Base-by-base conservation (phyloP, 352 stramenopile species). In the Pythium utonaiense region DNA sequence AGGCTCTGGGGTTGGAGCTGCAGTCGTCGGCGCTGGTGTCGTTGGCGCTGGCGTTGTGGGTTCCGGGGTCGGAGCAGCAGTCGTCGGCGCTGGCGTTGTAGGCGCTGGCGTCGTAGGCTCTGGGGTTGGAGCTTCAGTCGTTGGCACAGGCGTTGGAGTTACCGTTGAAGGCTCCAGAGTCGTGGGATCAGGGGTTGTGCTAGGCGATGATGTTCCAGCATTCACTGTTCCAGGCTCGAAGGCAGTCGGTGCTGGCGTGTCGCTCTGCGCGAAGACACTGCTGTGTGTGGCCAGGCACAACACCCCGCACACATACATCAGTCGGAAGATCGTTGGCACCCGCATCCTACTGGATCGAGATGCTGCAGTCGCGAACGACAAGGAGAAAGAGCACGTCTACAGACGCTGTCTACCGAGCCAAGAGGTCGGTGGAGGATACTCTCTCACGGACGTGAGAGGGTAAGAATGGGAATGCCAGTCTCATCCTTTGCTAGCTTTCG, bases 401-500 rank as follows among this genome's bases (percentile, higher is more conserved):
- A 16, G 10, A 14, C 19, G 27, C 6, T 28, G 53, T 36, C 56
- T 63, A 50, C 56, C 34, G 44, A 57, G 4, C 16, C 21, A n/a
- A 28, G 6, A 9, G 24, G 24, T 25, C 4, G 47, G 36, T 51
- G 31, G 58, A 38, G 49, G n/a, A n/a, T n/a, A 59, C 50, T 52
- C 58, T 57, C 58, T 50, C 58, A 65, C 58, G 57, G 31, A 13
- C 9, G 58, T 51, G 60, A 66, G 52, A 55, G 60, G 52, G 60
- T 66, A 60, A 56, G 60, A 66, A 28, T 25, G 30, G 31, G 36
- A 66, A 66, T 66, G 52, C n/a, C n/a, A n/a, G n/a, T n/a, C n/a
- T n/a, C n/a, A 57, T 25, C 4, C 22, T 22, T 44, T 13, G 36
- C 27, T 19, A 44, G 6, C 30, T 22, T 25, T 24, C 38, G 1